Conservation (phyloP, 441 rosid genomes). For the Flueggea neowawraea region DNA sequence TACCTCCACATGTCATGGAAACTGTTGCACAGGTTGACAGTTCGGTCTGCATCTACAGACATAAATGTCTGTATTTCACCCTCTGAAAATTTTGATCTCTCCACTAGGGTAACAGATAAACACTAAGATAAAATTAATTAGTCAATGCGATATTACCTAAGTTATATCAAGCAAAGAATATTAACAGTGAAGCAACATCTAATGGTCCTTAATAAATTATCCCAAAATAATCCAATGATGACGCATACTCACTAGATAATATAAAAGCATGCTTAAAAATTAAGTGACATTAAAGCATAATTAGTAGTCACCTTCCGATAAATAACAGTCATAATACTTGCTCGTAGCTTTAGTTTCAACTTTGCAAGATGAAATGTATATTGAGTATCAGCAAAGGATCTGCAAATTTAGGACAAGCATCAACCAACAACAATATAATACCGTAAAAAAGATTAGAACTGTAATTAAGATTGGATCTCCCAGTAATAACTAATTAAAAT, state of each 20-base stretch:
- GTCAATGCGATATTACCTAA: not conserved
- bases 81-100: slow-evolving; percentile 74
- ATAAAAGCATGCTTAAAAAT: not conserved
- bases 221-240: not conserved
- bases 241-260: not conserved
- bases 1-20: slow-evolving; percentile 98
- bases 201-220: not conserved
- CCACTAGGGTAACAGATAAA: slow-evolving; percentile 65
- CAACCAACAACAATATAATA: not conserved
- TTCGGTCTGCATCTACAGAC: slow-evolving; percentile 98
- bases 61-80: slow-evolving; percentile 99
- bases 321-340: slow-evolving; percentile 84
- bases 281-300: no score
- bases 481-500: not conserved
- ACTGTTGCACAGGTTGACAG: slow-evolving; percentile 85
- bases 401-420: slow-evolving; percentile 33
- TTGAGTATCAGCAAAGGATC: slow-evolving; percentile 93
- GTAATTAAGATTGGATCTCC: no score
- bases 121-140: slow-evolving; percentile 48
- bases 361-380: slow-evolving; percentile 70
- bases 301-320: slow-evolving; percentile 63
- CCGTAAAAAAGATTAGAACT: no score
- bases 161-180: not conserved
- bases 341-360: slow-evolving; percentile 80
- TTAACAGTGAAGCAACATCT: no score